Evolutionary conservation across 2,329 filamentous ascomycete genomes (phyloP).

Genomic region (Neonectria faginata): DNA sequence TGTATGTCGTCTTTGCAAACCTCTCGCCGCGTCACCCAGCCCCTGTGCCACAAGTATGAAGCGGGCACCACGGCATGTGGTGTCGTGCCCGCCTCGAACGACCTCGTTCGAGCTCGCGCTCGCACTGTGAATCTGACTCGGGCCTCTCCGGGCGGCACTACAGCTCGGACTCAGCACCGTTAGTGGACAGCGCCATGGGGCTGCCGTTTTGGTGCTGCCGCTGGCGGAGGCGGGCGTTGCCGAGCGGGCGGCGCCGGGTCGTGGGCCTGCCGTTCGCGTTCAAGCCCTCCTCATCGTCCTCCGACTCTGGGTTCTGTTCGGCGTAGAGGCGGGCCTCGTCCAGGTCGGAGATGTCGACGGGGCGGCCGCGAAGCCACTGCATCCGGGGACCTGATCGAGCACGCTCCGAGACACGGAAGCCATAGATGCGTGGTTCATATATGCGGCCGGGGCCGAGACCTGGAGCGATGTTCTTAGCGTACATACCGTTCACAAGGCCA

Average conservation of each 20-base stretch:
- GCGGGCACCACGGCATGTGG: conserved; percentile 18
- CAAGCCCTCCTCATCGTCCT: conserved; percentile 68
- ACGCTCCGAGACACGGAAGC: conserved; percentile 92
- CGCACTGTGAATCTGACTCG: conserved; percentile 1
- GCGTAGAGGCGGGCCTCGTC: conserved; percentile 77
- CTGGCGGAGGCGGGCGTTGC: conserved; percentile 56
- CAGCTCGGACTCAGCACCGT: conserved; percentile 69
- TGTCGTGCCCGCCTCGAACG: conserved; percentile 6
- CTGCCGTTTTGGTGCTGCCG: conserved; percentile 65
- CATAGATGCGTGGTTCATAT: conserved; percentile 96
- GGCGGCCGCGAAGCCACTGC: conserved; percentile 94
- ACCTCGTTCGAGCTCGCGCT: background rate
- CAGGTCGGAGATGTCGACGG: conserved; percentile 81
- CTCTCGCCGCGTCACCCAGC: background rate
- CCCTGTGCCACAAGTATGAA: background rate
- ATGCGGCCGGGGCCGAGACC: conserved; percentile 85
- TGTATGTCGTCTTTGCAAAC: conserved; percentile 6
- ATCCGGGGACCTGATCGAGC: conserved; percentile 92
- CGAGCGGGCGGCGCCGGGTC: conserved; percentile 58
- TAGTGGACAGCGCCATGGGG: conserved; percentile 67
- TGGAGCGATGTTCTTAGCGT: conserved; percentile 87
- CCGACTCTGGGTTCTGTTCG: conserved; percentile 65
- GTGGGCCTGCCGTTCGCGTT: conserved; percentile 56
- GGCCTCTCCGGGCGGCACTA: conserved; percentile 43
- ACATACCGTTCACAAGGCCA: conserved; percentile 83